Evolutionary conservation across 805 yeast genomes (phyloP), one percentile per base, ranked within the genome.

Genomic region (Myxozyma geophila): DNA sequence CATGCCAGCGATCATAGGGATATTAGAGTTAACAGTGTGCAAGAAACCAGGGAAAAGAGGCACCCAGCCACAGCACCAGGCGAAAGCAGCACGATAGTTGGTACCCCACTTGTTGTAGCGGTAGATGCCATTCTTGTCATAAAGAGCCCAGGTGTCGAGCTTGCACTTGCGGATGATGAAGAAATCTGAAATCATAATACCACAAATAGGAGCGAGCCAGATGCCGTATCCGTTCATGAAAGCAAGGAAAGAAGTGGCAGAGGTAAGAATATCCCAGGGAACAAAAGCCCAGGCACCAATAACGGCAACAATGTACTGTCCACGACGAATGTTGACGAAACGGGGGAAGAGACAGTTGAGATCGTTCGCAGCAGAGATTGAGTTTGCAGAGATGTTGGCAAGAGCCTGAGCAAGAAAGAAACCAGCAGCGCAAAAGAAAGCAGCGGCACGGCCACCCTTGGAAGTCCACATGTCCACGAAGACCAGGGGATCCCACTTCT

Each of bases 201-300:
- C 96, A 10, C 93, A 91, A 73, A 91, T 87, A 28, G 96, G 84
- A 10, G 93, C 87, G 58, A 91, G 79, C 81, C 91, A 90, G 15
- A 90, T 91, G 0, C 96, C 82, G 74, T 90, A 90, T 0, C 96
- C 95, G 49, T 88, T 82, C 61, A 91, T 78, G 71, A 89, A 90
- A 6, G 92, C 87, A 36, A 95, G 87, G 78, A 90, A 90, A 76
- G 82, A 86, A 40, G 86, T 85, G 0, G 91, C 84, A 5, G 89
- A 80, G 4, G 88, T 79, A 73, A 87, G 80, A 73, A 90, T 82
- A 71, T 89, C 82, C 96, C 96, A 90, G 52, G 96, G 96, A 74
- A 91, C 76, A 43, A 74, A 87, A 67, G 89, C 85, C 60, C 85
- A 83, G 66, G 87, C 80, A 0, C 91, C 89, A 57, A 90, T 74